These are phyloP conservation scores for Ascochyta pisi DNA, from an alignment of 2,329 filamentous ascomycete genomes.

Conservation along the genomic window DNA sequence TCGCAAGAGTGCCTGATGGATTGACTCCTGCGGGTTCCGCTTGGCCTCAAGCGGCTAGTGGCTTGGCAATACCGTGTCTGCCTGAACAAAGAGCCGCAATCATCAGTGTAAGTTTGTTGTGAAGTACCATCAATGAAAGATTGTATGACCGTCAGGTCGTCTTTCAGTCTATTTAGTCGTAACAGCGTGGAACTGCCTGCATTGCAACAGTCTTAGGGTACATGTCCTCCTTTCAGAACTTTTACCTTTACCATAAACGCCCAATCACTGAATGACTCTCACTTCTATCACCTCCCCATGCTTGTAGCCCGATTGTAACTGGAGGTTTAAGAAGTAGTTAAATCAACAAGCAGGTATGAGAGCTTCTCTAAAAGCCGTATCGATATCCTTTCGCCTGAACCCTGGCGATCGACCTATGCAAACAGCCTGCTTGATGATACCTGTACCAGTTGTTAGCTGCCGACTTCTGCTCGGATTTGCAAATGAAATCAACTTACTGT, in stretches of 20 bases:
- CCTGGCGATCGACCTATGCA: slow-evolving; percentile 56
- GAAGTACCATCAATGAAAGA: background rate
- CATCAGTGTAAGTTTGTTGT: background rate
- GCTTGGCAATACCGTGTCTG: slow-evolving; percentile 4
- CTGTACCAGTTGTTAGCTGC: slow-evolving; percentile 39
- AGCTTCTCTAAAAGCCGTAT: slow-evolving; percentile 48
- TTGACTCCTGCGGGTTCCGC: slow-evolving; percentile 10
- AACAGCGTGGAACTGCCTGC: background rate
- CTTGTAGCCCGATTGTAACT: background rate
- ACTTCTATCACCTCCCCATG: too few relatives aligned
- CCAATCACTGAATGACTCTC: background rate
- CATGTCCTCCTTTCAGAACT: background rate
- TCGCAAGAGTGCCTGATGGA: slow-evolving; percentile 6
- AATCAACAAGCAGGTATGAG: slow-evolving; percentile 37
- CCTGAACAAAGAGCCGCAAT: background rate
- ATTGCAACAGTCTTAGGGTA: background rate
- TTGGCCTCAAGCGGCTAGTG: slow-evolving; percentile 7
- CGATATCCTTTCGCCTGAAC: slow-evolving; percentile 53
- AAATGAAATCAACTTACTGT: slow-evolving; percentile 46
- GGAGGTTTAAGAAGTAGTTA: background rate
- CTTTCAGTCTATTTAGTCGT: background rate
- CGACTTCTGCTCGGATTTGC: background rate
- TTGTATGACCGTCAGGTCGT: background rate
- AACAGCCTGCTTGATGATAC: slow-evolving; percentile 46
- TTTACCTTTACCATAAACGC: background rate